A percentile compares a stretch with the other conserved stretches of the same genome.
Evolutionary conservation across 2,329 filamentous ascomycete genomes (phyloP).

Genomic region (Diaporthe nobilis): DNA sequence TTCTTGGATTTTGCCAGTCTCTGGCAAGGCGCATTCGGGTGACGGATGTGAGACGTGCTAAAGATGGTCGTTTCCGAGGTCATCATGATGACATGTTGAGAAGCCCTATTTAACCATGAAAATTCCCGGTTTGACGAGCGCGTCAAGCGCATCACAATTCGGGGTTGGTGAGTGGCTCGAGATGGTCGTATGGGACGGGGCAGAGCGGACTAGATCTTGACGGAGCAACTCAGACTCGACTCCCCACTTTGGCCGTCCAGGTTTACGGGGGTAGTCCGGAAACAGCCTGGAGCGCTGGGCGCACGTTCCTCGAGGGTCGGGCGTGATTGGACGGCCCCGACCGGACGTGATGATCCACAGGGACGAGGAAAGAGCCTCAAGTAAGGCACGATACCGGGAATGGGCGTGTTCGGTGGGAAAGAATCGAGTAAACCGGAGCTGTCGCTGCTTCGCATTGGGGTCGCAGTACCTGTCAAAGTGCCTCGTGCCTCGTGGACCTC

Average conservation of each 20-base stretch:
- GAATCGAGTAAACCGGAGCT: background rate
- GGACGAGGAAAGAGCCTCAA: slow-evolving; percentile 25
- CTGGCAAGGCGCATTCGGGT: background rate
- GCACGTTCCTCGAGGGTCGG: slow-evolving; percentile 19
- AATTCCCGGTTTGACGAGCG: slow-evolving; percentile 12
- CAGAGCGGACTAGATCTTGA: background rate
- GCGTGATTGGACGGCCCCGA: slow-evolving; percentile 16
- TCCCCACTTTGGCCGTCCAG: slow-evolving; percentile 5
- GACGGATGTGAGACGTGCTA: background rate
- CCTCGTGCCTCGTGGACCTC: slow-evolving; percentile 12
- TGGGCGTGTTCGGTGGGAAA: slow-evolving; percentile 1
- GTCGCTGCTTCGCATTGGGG: background rate
- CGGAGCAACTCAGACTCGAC: background rate
- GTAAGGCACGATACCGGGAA: slow-evolving; percentile 15
- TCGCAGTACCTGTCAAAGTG: slow-evolving; percentile 20
- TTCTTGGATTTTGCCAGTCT: background rate
- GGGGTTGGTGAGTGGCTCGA: background rate
- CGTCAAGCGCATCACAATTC: slow-evolving; percentile 10
- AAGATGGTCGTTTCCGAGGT: background rate
- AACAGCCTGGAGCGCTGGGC: background rate
- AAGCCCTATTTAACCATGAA: background rate
- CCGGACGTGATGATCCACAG: background rate
- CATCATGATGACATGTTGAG: slow-evolving; percentile 1
- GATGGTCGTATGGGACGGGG: background rate
- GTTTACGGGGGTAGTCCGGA: slow-evolving; percentile 7